These are phyloP conservation scores for Pseudogymnoascus sp. DNA, from an alignment of 2,329 filamentous ascomycete species.

Conservation along the genomic window DNA sequence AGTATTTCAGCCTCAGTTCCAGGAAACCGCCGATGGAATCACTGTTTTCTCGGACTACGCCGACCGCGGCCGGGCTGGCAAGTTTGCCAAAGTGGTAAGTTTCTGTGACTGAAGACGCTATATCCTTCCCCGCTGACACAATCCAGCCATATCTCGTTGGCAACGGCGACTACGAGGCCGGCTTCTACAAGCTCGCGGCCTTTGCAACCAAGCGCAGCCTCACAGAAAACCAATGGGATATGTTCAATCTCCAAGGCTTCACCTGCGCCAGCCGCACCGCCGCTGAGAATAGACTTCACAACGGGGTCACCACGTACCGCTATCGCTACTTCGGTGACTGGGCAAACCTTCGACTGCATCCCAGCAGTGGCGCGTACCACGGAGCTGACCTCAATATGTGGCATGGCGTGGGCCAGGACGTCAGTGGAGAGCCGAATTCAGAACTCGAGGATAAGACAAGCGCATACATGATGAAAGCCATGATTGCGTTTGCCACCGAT, in stretches of 20 bases:
- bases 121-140: neutral
- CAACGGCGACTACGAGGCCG: slow-evolving; percentile 30
- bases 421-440: slow-evolving; percentile 19
- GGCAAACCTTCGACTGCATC: slow-evolving; percentile 23
- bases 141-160: slow-evolving; percentile 22
- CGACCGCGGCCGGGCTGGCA: slow-evolving; percentile 16
- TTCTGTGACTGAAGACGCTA: slow-evolving; percentile 7
- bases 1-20: slow-evolving; percentile 12
- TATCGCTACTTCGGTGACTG: slow-evolving; percentile 29
- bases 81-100: slow-evolving; percentile 19
- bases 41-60: slow-evolving; percentile 26
- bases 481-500: slow-evolving; percentile 29
- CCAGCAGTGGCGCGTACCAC: slow-evolving; percentile 26
- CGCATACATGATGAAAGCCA: slow-evolving; percentile 24
- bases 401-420: slow-evolving; percentile 23
- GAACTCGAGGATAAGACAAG: slow-evolving; percentile 13
- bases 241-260: slow-evolving; percentile 26
- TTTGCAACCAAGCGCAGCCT: slow-evolving; percentile 17
- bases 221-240: slow-evolving; percentile 23
- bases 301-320: slow-evolving; percentile 25
- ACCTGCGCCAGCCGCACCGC: slow-evolving; percentile 25
- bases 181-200: slow-evolving; percentile 23
- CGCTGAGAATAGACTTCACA: slow-evolving; percentile 14
- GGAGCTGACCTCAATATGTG: slow-evolving; percentile 25
- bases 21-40: slow-evolving; percentile 22